These are phyloP conservation scores for Colletotrichum tabaci DNA, from an alignment of 2,329 filamentous ascomycete species.

Conservation along the genomic window DNA sequence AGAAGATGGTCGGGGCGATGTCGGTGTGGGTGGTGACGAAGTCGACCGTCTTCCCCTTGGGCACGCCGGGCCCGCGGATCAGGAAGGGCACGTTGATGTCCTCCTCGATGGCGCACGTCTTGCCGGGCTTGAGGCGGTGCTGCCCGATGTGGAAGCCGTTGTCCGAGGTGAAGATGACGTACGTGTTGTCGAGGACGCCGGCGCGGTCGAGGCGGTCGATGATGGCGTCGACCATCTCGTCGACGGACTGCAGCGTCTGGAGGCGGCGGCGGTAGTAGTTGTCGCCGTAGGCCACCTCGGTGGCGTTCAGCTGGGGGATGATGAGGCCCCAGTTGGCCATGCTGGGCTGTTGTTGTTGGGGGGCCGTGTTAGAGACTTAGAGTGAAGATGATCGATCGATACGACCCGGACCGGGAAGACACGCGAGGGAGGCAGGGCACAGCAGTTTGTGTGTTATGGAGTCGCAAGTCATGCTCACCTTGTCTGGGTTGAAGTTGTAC, in stretches of 20 bases:
- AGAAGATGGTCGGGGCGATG: conserved; percentile 72
- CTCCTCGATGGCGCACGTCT: conserved; percentile 71
- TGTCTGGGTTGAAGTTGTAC: conserved; percentile 76
- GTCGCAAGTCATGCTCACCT: conserved; percentile 52
- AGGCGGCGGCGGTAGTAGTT: conserved; percentile 67
- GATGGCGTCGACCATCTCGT: conserved; percentile 67
- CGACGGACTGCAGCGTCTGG: conserved; percentile 67
- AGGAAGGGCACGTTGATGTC: conserved; percentile 72
- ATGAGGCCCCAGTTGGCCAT: conserved; percentile 63
- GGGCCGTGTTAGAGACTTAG: neutral
- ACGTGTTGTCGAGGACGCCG: conserved; percentile 74
- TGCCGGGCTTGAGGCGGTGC: conserved; percentile 71
- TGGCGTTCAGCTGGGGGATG: conserved; percentile 57
- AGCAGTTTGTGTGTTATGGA: no score
- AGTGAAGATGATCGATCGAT: no score
- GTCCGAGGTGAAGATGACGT: conserved; percentile 72
- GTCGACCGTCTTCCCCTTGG: conserved; percentile 55
- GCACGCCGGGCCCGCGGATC: conserved; percentile 68
- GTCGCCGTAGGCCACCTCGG: conserved; percentile 63
- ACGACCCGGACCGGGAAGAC: neutral
- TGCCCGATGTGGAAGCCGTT: conserved; percentile 75
- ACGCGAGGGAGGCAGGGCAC: no score
- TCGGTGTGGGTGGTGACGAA: conserved; percentile 74
- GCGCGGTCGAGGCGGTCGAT: conserved; percentile 60
- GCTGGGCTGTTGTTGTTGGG: conserved; percentile 48